Conservation (phyloP, 257 asterid genomes). For the Nicotiana paniculata region DNA sequence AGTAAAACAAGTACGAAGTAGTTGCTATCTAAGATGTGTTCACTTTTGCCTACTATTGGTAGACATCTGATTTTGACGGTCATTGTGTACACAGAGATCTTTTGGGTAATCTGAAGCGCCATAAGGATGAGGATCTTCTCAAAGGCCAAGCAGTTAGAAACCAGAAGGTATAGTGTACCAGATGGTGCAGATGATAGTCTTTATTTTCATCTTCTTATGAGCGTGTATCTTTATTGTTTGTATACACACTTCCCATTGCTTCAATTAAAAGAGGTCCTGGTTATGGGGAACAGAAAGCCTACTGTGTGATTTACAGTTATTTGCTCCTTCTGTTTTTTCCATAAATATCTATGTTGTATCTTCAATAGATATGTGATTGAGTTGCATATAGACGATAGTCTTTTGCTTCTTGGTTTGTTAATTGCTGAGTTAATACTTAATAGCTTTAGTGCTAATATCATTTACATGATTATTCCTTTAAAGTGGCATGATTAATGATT, state of each 20-base stretch:
- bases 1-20: neutral
- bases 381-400: neutral
- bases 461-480: neutral
- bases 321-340: neutral
- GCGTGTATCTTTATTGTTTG: neutral
- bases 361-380: neutral
- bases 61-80: neutral
- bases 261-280: neutral
- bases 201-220: neutral
- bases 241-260: neutral
- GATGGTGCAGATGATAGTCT: neutral
- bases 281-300: neutral
- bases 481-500: neutral
- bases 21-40: neutral
- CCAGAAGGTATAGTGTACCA: conserved; percentile 55
- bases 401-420: neutral
- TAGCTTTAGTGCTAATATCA: neutral
- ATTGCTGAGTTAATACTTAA: neutral
- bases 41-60: neutral
- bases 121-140: conserved; percentile 70
- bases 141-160: conserved; percentile 86
- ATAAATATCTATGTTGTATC: neutral
- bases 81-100: conserved; percentile 46
- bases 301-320: neutral
- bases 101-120: conserved; percentile 57